These are phyloP conservation scores for Pythium phragmiticola DNA, from an alignment of 352 stramenopile genomes.

Conservation along the genomic window DNA sequence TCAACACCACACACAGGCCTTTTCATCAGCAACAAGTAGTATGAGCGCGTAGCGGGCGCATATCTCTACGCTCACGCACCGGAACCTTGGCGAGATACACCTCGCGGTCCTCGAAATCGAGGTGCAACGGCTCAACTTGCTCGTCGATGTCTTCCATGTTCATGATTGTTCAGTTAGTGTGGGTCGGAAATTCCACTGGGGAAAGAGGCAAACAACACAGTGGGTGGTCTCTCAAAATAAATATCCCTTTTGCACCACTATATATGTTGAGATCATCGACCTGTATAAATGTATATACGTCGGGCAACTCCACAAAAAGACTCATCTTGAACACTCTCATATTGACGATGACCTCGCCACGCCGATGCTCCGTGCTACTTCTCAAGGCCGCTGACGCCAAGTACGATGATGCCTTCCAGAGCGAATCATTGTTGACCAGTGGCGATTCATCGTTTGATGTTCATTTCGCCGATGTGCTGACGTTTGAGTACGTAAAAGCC, in stretches of 20 bases:
- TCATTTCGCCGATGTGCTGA: slow-evolving; percentile 66
- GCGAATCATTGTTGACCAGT: neutral
- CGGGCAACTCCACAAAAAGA: neutral
- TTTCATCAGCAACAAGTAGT: neutral
- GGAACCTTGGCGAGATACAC: slow-evolving; percentile 87
- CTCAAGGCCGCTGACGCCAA: slow-evolving; percentile 61
- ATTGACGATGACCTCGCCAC: slow-evolving; percentile 1
- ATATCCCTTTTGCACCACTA: too few relatives aligned
- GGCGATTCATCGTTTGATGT: slow-evolving; percentile 16
- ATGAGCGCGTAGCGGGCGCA: neutral
- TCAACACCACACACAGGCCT: slow-evolving; percentile 3
- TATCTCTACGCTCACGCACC: slow-evolving; percentile 32
- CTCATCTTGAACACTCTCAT: neutral
- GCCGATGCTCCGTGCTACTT: slow-evolving; percentile 47
- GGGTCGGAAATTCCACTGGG: neutral
- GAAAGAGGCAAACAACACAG: too few relatives aligned
- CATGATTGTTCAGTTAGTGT: neutral
- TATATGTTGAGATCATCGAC: too few relatives aligned
- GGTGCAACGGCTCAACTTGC: slow-evolving; percentile 87
- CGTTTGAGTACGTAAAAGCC: slow-evolving; percentile 65
- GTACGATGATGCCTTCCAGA: slow-evolving; percentile 47
- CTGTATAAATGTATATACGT: slow-evolving; percentile 11
- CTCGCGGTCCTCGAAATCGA: slow-evolving; percentile 85
- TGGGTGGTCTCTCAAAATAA: too few relatives aligned
- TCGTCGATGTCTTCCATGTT: slow-evolving; percentile 85